Base-by-base conservation (phyloP, 257 asterid species). In the Craterostigma plantagineum region DNA sequence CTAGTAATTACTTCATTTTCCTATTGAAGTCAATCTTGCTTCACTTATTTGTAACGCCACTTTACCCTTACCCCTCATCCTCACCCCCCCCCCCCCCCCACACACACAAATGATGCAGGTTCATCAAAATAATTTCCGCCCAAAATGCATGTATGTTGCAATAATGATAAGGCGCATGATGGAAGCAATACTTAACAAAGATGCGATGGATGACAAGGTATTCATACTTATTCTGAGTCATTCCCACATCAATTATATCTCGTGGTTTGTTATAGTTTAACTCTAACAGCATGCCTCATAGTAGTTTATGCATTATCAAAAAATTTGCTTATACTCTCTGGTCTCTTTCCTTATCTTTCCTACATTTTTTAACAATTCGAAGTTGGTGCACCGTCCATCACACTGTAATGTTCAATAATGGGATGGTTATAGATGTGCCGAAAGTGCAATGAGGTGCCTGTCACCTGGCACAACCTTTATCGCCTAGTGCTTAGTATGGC, bases 151-250 rank as follows among this genome's bases (percentile, higher is more conserved):
- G 27, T 87, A 82, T 54, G 92, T 77, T 45, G 95, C 92, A 51
- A 92, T 87, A 43, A 87, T 87, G 98, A 23, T 87, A 72, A 77
- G 95, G 54, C 93, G 98, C 39, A 82, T 87, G 92, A 61, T 87
- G 82, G 93, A 87, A 56, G 98, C 95, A 46, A 73, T 82, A 54
- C 45, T 87, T 65, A 87, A 79, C 79, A 79, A 87, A 68, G 98
- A 87, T 68, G 67, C 95, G 45, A 71, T 82, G 81, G 98, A 87
- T 70, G 98, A 87, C 60, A 87, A 82, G 93, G 95, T 83, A 64
- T 43, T 15, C 30, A 42, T 5, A 48, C 13, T 42, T 14, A 53
- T 44, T 44, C 30, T 23, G 30, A 23, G 30, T 45, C 33, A 10
- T 34, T 43, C 12, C 49, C 43, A 18, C 39, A 15, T 43, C 48